A percentile compares a stretch with the other conserved stretches of the same genome.
phyloP scores from a whole-genome alignment of 768 basidiomycete species.

The Amanita polypyramis region DNA sequence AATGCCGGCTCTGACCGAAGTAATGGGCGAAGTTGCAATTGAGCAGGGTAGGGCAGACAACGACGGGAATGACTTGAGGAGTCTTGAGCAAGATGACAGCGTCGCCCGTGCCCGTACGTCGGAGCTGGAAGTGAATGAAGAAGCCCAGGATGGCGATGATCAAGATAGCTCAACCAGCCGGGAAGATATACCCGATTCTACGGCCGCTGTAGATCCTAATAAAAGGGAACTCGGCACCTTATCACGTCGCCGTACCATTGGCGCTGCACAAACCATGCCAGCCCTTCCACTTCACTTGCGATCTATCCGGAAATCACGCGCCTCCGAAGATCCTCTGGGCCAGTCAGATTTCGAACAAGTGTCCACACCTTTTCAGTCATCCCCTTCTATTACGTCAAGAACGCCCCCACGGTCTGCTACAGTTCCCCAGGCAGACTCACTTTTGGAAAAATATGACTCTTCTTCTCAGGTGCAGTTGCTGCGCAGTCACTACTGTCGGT shows the following conservation, averaged over 20 bases:
- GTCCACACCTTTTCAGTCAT: constrained; percentile 53
- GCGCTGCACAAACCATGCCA: constrained; percentile 66
- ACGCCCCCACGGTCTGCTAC: constrained; percentile 35
- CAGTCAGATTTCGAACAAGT: constrained; percentile 43
- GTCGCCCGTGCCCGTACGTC: constrained; percentile 13
- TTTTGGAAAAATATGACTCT: constrained; percentile 60
- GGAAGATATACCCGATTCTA: constrained; percentile 18
- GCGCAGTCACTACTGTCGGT: constrained; percentile 79
- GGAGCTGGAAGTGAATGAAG: constrained; percentile 9
- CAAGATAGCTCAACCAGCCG: constrained; percentile 22
- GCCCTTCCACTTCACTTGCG: constrained; percentile 56
- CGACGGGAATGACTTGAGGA: constrained; percentile 36
- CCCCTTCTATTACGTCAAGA: constrained; percentile 52
- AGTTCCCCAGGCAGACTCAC: constrained; percentile 35
- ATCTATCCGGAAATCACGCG: constrained; percentile 37
- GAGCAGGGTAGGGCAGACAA: constrained; percentile 82
- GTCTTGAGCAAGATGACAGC: constrained; percentile 37
- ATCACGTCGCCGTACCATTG: constrained; percentile 37
- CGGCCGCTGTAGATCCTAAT: constrained; percentile 7
- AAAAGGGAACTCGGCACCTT: constrained; percentile 13
- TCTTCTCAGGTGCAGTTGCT: constrained; percentile 63
- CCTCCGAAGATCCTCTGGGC: constrained; percentile 68
- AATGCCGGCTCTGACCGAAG: constrained; percentile 63
- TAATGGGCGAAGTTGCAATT: constrained; percentile 74
- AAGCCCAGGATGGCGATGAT: constrained; percentile 26